These are phyloP conservation scores for Cyclotella distinguenda DNA, from an alignment of 108 stramenopile genomes.

Conservation along the genomic window DNA sequence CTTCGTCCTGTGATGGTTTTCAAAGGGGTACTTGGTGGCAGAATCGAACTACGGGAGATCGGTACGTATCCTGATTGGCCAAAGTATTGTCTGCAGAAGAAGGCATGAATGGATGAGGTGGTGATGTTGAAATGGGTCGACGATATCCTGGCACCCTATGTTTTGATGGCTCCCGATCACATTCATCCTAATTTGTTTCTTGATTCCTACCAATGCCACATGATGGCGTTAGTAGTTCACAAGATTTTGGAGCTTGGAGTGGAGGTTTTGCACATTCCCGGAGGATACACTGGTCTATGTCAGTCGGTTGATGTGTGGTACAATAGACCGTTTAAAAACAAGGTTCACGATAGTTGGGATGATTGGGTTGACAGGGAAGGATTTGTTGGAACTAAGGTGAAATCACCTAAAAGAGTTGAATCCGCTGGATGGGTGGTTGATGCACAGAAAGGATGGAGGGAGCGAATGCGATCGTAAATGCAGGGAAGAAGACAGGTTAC, in stretches of 20 bases:
- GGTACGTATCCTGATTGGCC: not conserved
- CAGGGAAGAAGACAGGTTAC: too few species aligned
- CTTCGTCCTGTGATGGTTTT: not conserved
- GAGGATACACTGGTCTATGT: slow-evolving; percentile 17
- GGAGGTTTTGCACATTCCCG: slow-evolving; percentile 13
- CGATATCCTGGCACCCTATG: not conserved
- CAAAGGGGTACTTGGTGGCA: not conserved
- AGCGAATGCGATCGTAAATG: too few species aligned
- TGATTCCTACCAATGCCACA: slow-evolving; percentile 18
- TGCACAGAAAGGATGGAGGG: too few species aligned
- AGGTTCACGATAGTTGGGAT: too few species aligned
- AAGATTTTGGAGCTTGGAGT: slow-evolving; percentile 11
- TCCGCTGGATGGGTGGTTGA: too few species aligned
- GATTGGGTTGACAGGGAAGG: too few species aligned
- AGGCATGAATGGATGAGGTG: not conserved
- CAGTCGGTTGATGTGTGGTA: slow-evolving; percentile 24
- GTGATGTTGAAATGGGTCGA: not conserved
- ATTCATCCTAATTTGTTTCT: slow-evolving; percentile 17
- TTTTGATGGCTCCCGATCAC: not conserved
- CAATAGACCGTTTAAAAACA: slow-evolving; percentile 22
- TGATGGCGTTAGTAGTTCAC: slow-evolving; percentile 20
- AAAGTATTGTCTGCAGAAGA: not conserved
- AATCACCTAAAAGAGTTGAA: too few species aligned
- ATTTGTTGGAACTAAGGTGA: too few species aligned
- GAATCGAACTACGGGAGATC: not conserved